These are phyloP conservation scores for Eutrema japonicum DNA, from an alignment of 345 rosid species.

Conservation along the genomic window DNA sequence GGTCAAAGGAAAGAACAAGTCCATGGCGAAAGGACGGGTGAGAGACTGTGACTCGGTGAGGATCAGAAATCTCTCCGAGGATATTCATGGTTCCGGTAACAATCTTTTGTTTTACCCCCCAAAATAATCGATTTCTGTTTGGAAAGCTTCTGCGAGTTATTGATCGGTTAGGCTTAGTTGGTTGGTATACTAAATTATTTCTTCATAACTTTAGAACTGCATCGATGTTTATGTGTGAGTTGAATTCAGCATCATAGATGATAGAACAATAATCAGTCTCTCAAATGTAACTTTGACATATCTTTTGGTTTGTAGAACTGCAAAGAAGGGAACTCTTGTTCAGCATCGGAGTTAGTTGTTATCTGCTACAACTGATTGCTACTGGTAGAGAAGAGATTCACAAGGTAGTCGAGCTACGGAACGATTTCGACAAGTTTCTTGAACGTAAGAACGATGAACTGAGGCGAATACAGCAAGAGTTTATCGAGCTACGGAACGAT, in stretches of 20 bases:
- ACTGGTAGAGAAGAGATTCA: conserved; percentile 63
- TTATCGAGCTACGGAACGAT: conserved; percentile 49
- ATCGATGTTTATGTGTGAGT: neutral
- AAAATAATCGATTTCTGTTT: neutral
- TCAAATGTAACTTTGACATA: neutral
- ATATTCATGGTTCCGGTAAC: conserved; percentile 21
- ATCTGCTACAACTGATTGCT: conserved; percentile 56
- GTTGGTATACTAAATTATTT: neutral
- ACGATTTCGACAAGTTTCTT: conserved; percentile 59
- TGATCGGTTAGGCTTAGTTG: neutral
- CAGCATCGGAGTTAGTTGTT: conserved; percentile 59
- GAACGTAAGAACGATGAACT: conserved; percentile 46
- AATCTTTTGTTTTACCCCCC: neutral
- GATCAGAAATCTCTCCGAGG: neutral
- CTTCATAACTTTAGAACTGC: neutral
- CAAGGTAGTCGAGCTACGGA: conserved; percentile 54
- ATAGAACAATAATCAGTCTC: neutral
- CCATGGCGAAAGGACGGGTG: neutral
- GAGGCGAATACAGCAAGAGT: conserved; percentile 31
- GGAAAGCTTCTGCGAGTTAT: neutral
- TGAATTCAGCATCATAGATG: neutral
- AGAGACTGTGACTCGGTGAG: conserved; percentile 1
- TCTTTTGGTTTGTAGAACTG: conserved; percentile 31
- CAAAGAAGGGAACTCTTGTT: conserved; percentile 44
- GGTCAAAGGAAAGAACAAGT: conserved; percentile 19